Evolutionary conservation across 371 early-diverging fungal genomes (phyloP).

Genomic region (Lichtheimia corymbifera): DNA sequence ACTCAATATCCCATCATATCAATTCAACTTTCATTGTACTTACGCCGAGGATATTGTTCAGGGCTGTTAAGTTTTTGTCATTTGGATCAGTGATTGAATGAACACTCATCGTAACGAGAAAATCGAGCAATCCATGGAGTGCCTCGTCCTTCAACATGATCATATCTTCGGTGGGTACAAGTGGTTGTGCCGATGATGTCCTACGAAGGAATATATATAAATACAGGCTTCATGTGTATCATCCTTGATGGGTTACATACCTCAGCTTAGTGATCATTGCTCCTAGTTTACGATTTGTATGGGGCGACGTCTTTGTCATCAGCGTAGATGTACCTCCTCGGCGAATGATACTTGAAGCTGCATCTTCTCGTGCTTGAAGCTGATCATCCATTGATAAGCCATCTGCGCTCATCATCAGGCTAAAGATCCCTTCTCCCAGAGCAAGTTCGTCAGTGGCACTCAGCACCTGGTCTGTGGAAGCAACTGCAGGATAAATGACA

Average conservation of each 20-base stretch:
- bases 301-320: conserved; percentile 52
- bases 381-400: conserved; percentile 12
- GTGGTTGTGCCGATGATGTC: neutral
- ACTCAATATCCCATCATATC: too few species aligned
- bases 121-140: conserved; percentile 48
- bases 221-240: neutral
- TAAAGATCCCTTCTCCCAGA: neutral
- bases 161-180: conserved; percentile 2
- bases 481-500: conserved; percentile 51
- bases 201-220: neutral
- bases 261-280: conserved; percentile 17
- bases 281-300: conserved; percentile 32
- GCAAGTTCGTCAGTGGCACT: conserved; percentile 10
- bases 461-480: conserved; percentile 21
- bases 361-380: neutral
- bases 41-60: conserved; percentile 55
- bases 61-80: conserved; percentile 39
- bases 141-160: conserved; percentile 27
- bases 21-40: conserved; percentile 2
- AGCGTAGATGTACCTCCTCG: conserved; percentile 45
- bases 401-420: neutral
- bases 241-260: neutral
- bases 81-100: conserved; percentile 57
- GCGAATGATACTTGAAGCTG: conserved; percentile 36
- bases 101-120: conserved; percentile 56